Evolutionary conservation across 2,329 filamentous ascomycete genomes (phyloP), one percentile per base, ranked within the genome.

Genomic region (Fusarium longipes): DNA sequence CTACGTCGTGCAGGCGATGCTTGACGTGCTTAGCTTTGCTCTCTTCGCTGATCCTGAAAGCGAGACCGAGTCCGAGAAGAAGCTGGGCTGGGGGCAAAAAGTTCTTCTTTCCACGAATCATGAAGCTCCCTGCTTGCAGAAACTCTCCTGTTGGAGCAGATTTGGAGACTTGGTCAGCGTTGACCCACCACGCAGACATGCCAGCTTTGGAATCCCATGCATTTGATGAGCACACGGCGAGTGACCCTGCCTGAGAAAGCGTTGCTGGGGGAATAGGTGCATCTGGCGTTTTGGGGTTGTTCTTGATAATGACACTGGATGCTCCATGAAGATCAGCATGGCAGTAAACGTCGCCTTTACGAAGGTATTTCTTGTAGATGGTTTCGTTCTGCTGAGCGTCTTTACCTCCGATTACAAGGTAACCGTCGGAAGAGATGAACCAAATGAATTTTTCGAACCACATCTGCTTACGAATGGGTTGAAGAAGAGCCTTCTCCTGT

Each of bases 371-470:
- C 64, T 90, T 89, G 80, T 98, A 99, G n/a, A 99, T 82, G 38
- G 94, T 90, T 77, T 99, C 96, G 73, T 91, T 93, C 76, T 99
- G 96, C 72, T 93, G 91, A 3, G 89, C 86, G 80, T 99, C 96
- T 64, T 93, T 93, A 17, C 93, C 95, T 42, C 89, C 95, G 17
- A 99, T 85, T 1, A 98, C 92, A 8, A 99, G 85, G 76, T 98
- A 97, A 6, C 95, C 94, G 74, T 99, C 96, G 0, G 93, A 96
- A 1, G 94, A 97, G 70, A 98, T 87, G 80, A 99, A 99, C 86
- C 93, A 98, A 27, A 89, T 83, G 73, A 97, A 99, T 78, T 99
- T 99, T 74, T 99, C 96, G 70, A 97, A 99, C 96, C 96, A 99
- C 73, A 94, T 87, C 68, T 90, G 91, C 73, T 89, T 91, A 56